Evolutionary conservation across 768 basidiomycete genomes (phyloP).

Genomic region (Suillus luteus): DNA sequence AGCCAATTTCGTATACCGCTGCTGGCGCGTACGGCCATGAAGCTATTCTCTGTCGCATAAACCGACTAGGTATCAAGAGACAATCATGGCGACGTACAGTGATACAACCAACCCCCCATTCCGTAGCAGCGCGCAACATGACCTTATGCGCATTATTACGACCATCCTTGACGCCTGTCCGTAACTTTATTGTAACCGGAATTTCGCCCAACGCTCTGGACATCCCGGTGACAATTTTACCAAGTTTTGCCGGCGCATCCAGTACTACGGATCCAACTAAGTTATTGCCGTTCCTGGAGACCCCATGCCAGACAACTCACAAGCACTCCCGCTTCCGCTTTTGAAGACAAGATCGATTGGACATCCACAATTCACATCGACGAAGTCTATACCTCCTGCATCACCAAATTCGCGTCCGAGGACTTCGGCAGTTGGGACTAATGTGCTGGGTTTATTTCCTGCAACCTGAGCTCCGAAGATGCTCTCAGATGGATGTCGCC

Average conservation of each 20-base stretch:
- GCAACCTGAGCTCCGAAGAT: slow-evolving; percentile 93
- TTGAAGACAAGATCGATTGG: slow-evolving; percentile 97
- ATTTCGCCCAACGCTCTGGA: slow-evolving; percentile 86
- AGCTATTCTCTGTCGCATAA: slow-evolving; percentile 50
- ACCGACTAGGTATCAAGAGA: background rate
- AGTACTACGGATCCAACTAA: slow-evolving; percentile 56
- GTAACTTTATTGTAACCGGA: slow-evolving; percentile 88
- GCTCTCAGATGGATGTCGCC: slow-evolving; percentile 83
- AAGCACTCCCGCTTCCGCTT: slow-evolving; percentile 84
- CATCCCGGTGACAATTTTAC: slow-evolving; percentile 90
- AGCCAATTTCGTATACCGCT: slow-evolving; percentile 88
- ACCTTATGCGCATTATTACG: slow-evolving; percentile 87
- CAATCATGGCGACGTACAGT: slow-evolving; percentile 35
- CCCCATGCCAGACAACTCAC: slow-evolving; percentile 48
- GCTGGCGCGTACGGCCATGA: slow-evolving; percentile 94
- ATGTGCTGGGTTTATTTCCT: slow-evolving; percentile 78
- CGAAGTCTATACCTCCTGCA: slow-evolving; percentile 74
- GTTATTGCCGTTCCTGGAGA: background rate
- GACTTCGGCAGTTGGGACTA: slow-evolving; percentile 82
- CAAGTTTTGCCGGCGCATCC: slow-evolving; percentile 78
- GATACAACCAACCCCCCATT: slow-evolving; percentile 49
- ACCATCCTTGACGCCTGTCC: slow-evolving; percentile 90
- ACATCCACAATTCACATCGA: slow-evolving; percentile 95
- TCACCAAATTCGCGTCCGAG: slow-evolving; percentile 61
- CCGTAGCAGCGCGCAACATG: slow-evolving; percentile 73